Evolutionary conservation across 805 yeast species (phyloP).

Genomic region (Yamadazyma laniorum): DNA sequence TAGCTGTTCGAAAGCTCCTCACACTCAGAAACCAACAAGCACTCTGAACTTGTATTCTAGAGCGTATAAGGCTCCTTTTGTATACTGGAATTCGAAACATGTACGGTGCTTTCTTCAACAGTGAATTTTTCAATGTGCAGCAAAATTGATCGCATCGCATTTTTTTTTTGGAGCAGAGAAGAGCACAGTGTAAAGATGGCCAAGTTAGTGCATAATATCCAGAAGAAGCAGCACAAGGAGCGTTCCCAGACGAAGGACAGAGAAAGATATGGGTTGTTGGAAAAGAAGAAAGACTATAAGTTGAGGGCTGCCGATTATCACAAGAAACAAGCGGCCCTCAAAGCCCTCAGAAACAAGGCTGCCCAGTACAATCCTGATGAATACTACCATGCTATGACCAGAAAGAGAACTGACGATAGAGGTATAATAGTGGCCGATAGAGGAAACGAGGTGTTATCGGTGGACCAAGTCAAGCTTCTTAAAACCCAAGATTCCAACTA

Average conservation of each 20-base stretch:
- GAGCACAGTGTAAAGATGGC: slow-evolving; percentile 47
- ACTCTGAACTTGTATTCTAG: too few relatives aligned
- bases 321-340: slow-evolving; percentile 60
- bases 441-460: slow-evolving; percentile 56
- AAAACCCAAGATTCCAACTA: slow-evolving; percentile 92
- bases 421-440: slow-evolving; percentile 72
- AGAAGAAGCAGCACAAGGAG: slow-evolving; percentile 94
- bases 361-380: slow-evolving; percentile 86
- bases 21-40: too few relatives aligned
- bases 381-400: slow-evolving; percentile 91
- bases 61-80: neutral
- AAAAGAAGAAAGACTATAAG: slow-evolving; percentile 67
- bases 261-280: slow-evolving; percentile 76
- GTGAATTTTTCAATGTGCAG: too few relatives aligned
- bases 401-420: slow-evolving; percentile 59
- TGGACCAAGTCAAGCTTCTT: slow-evolving; percentile 76
- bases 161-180: neutral
- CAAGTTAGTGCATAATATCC: slow-evolving; percentile 81
- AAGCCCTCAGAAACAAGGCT: slow-evolving; percentile 71
- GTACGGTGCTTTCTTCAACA: neutral
- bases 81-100: neutral
- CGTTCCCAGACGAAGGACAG: slow-evolving; percentile 83
- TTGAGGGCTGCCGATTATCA: slow-evolving; percentile 57
- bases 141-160: slow-evolving; percentile 8
- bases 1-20: too few relatives aligned